Evolutionary conservation across 352 stramenopile species (phyloP), one percentile per base, ranked within the genome.

Genomic region (Pythium sukuiense): DNA sequence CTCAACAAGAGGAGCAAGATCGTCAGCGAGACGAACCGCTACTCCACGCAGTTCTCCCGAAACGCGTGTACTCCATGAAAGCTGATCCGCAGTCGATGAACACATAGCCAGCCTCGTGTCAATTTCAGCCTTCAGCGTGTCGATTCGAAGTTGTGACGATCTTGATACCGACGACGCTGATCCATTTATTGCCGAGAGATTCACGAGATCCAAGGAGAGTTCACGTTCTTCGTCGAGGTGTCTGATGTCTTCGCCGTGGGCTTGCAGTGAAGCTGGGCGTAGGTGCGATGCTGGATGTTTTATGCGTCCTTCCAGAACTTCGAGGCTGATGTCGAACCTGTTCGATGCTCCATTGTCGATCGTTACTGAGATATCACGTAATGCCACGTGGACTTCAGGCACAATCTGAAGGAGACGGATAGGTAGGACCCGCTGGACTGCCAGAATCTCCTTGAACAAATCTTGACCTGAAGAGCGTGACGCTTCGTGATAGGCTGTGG

Each of bases 381-480:
- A 30, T 27, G 20, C 55, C 13, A 61, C 12, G 6, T 18, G 45
- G 13, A 62, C 35, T 20, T 65, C 65, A 7, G 65, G 65, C 45
- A 71, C 50, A 0, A 48, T 14, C 27, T 71, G 41, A 6, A 59
- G 16, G 3, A 67, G 8, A 63, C 65, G 58, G 54, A 71, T 49
- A 13, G 45, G 9, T 20, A 69, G 14, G 11, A 63, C n/a, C 2
- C 16, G 43, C 6, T 50, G 18, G 4, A 24, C 18, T 9, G 20
- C 6, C 20, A 50, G 43, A 29, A 50, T 14, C 20, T 50, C 18
- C 43, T 30, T 50, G 18, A 50, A 30, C 2, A 29, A 1, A 29
- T 29, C 8, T 30, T 20, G 43, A 5, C 20, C 18, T 30, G 43
- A 30, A 9, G 43, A 13, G 18, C n/a, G 9, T 30, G 18, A 12